These are phyloP conservation scores for Colletotrichum kahawae DNA, from an alignment of 2,329 filamentous ascomycete genomes.

Conservation along the genomic window DNA sequence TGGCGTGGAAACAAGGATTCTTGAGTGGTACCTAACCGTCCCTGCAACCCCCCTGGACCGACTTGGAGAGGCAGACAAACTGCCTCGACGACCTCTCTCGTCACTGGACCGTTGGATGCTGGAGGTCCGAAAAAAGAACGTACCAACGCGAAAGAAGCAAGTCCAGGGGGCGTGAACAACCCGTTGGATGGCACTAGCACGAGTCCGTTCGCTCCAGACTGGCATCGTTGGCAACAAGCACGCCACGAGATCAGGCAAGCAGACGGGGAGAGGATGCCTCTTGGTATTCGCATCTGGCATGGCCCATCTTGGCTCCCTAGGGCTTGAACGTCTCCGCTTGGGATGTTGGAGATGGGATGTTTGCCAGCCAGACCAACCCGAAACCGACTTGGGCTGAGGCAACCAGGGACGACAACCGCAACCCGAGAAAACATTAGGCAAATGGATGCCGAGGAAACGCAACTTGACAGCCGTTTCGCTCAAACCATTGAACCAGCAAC, in stretches of 20 bases:
- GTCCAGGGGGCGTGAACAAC: neutral
- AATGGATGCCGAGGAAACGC: conserved; percentile 10
- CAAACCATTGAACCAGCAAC: neutral
- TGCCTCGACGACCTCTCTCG: neutral
- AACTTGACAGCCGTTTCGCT: neutral
- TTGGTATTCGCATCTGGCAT: neutral
- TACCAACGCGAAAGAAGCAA: conserved; percentile 9
- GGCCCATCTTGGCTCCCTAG: neutral
- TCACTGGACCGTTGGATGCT: neutral
- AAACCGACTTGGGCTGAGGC: neutral
- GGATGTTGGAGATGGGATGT: neutral
- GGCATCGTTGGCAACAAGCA: neutral
- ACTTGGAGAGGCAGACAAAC: neutral
- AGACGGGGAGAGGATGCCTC: neutral
- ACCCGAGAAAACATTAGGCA: neutral
- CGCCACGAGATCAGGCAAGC: neutral
- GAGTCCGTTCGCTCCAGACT: neutral
- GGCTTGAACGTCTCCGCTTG: conserved; percentile 1
- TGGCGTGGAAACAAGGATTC: conserved; percentile 8
- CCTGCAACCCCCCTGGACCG: neutral
- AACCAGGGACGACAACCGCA: conserved; percentile 1
- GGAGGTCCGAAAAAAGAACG: conserved; percentile 1
- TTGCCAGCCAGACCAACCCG: neutral
- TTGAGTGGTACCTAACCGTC: neutral
- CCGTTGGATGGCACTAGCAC: neutral